phyloP scores from a whole-genome alignment of 345 rosid genomes.

The Brassica carinata region DNA sequence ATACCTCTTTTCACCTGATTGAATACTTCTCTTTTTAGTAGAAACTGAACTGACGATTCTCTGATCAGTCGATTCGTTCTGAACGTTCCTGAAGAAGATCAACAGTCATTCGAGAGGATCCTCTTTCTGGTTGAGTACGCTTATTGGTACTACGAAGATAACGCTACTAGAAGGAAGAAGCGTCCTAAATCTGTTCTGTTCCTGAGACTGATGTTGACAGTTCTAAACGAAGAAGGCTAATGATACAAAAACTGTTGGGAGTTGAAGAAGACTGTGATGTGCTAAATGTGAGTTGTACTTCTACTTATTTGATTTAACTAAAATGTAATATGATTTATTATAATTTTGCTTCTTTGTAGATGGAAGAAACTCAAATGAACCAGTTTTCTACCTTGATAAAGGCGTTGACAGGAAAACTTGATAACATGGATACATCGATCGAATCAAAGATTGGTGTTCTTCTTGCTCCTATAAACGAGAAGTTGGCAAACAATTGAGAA shows the following conservation, averaged over 20 bases:
- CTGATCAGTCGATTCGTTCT: constrained; percentile 87
- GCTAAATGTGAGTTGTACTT: too few species aligned
- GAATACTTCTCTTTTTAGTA: too few species aligned
- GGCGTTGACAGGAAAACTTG: background rate
- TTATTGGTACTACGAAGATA: constrained; percentile 98
- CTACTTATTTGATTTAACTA: too few species aligned
- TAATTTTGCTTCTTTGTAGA: too few species aligned
- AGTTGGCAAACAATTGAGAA: background rate
- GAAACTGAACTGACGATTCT: constrained; percentile 6
- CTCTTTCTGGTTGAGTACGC: constrained; percentile 95
- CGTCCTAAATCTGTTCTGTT: too few species aligned
- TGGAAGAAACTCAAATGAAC: background rate
- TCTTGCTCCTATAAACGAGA: background rate
- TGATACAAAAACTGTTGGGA: too few species aligned
- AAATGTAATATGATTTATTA: too few species aligned
- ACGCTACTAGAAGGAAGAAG: too few species aligned
- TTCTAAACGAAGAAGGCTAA: too few species aligned
- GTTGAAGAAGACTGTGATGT: too few species aligned
- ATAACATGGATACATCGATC: background rate
- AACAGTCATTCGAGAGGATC: constrained; percentile 94
- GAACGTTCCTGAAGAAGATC: constrained; percentile 98
- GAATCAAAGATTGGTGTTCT: background rate
- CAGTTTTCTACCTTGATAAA: background rate
- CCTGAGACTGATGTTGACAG: too few species aligned
- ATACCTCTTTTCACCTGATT: too few species aligned